Evolutionary conservation across 108 stramenopile genomes (phyloP).

Genomic region (Cyclotella distinguenda): DNA sequence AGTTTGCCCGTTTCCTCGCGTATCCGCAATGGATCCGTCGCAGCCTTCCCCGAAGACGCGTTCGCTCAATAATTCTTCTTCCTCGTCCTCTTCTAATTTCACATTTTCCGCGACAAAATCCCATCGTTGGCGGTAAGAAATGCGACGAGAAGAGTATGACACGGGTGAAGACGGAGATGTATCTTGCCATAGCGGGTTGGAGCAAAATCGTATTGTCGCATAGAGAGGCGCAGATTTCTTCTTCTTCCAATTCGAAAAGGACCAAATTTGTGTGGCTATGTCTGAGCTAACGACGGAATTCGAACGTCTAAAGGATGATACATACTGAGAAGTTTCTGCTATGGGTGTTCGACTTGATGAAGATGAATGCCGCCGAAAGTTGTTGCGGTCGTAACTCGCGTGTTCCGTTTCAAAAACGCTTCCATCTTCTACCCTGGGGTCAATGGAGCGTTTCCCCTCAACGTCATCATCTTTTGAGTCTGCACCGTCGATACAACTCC

Average conservation of each 20-base stretch:
- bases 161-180: neutral
- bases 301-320: neutral
- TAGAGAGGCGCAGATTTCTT: slow-evolving; percentile 36
- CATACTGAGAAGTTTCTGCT: neutral
- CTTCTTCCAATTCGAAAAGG: slow-evolving; percentile 26
- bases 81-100: slow-evolving; percentile 24
- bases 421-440: neutral
- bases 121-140: slow-evolving; percentile 10
- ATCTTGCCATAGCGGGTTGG: slow-evolving; percentile 21
- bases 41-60: slow-evolving; percentile 2
- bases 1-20: neutral
- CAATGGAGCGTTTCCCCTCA: neutral
- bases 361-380: neutral
- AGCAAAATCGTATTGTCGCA: slow-evolving; percentile 31
- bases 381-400: slow-evolving; percentile 9
- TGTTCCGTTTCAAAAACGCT: slow-evolving; percentile 1
- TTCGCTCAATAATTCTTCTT: slow-evolving; percentile 10
- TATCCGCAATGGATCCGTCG: neutral
- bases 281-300: neutral
- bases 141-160: neutral
- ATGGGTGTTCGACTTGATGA: neutral
- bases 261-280: slow-evolving; percentile 19
- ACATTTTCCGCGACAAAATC: slow-evolving; percentile 36
- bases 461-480: neutral
- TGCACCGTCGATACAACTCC: slow-evolving; percentile 1